These are phyloP conservation scores for Rhipidocladum racemiflorum DNA, from an alignment of 176 grass and related monocot species.

Conservation along the genomic window DNA sequence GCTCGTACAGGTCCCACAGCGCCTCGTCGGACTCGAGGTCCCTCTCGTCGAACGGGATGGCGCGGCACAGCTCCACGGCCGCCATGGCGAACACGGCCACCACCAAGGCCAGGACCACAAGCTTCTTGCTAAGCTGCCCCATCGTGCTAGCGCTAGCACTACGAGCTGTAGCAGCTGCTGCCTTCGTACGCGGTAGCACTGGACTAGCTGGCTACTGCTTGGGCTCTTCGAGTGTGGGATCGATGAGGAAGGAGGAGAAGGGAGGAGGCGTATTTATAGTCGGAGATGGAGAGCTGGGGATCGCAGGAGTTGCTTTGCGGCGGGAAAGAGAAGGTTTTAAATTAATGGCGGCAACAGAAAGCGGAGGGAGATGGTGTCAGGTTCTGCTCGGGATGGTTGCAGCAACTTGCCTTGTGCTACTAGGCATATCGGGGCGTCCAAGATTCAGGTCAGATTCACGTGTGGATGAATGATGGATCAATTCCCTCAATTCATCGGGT, in stretches of 20 bases:
- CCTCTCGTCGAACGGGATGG: conserved; percentile 55
- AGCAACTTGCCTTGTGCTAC: conserved; percentile 20
- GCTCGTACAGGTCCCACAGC: conserved; percentile 67
- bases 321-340: conserved; percentile 40
- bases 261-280: conserved; percentile 38
- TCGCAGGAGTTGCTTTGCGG: conserved; percentile 29
- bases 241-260: conserved; percentile 26
- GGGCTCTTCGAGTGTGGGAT: conserved; percentile 3
- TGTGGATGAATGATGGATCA: conserved; percentile 11
- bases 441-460: conserved; percentile 49
- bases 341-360: conserved; percentile 44
- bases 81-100: background rate
- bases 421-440: conserved; percentile 1
- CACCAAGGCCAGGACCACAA: conserved; percentile 16
- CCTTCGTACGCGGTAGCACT: background rate
- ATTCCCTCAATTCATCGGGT: background rate
- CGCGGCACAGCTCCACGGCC: conserved; percentile 26
- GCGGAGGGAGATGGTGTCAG: conserved; percentile 26
- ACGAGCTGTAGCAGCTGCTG: background rate
- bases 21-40: conserved; percentile 63
- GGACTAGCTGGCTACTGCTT: background rate
- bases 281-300: background rate
- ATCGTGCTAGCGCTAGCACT: conserved; percentile 9
- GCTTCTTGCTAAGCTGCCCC: conserved; percentile 11
- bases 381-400: conserved; percentile 37